A percentile compares a stretch with the other conserved stretches of the same genome.
Evolutionary conservation across 768 basidiomycete species (phyloP).

Genomic region (Pholiota conissans): DNA sequence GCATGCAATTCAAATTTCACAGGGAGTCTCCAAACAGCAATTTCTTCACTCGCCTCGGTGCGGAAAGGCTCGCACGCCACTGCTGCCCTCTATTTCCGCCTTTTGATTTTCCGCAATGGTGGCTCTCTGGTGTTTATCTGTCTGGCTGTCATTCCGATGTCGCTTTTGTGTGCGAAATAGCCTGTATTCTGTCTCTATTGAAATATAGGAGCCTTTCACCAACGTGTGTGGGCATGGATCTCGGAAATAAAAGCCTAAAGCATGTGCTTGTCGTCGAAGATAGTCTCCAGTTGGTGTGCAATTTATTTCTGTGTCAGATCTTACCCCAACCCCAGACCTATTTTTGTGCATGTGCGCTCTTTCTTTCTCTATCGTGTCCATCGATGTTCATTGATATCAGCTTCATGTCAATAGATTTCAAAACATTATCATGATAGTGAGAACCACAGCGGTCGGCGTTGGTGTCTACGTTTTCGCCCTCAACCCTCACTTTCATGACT

Average conservation of each 20-base stretch:
- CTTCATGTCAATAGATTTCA: background rate
- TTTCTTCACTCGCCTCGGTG: conserved; percentile 4
- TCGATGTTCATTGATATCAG: background rate
- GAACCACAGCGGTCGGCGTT: background rate
- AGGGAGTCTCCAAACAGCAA: background rate
- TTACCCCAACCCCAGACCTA: background rate
- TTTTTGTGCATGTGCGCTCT: background rate
- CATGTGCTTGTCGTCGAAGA: background rate
- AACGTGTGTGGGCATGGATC: background rate
- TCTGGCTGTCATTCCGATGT: background rate
- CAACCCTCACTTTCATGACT: too few species aligned
- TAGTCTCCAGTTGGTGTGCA: background rate
- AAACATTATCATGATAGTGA: background rate
- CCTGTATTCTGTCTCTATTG: background rate
- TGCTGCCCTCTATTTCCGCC: conserved; percentile 9
- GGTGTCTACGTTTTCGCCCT: background rate
- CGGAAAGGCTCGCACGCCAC: conserved; percentile 13
- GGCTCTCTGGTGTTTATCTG: background rate
- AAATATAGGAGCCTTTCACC: background rate
- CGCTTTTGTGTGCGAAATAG: background rate
- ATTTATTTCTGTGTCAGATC: background rate
- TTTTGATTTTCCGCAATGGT: conserved; percentile 6
- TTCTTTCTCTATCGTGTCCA: background rate
- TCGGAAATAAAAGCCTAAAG: background rate
- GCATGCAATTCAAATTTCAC: conserved; percentile 1